Conservation (phyloP, 2,329 filamentous ascomycete species). For the Stagonosporopsis tanaceti region DNA sequence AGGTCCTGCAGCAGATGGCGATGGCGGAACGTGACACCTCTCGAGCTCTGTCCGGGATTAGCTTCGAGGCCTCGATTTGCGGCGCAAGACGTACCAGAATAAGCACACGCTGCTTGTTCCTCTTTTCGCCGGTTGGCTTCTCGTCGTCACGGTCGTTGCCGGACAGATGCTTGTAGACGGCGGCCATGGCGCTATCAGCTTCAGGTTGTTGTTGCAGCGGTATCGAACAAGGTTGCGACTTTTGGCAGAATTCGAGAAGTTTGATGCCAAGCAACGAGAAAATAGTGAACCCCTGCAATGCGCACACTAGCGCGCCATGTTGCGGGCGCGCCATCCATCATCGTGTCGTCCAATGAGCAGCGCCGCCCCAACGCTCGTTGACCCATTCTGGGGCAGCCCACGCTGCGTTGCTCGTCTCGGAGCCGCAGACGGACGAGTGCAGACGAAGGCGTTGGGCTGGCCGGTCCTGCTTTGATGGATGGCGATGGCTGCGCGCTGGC, state of each 20-base stretch:
- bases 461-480: background rate
- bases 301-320: slow-evolving; percentile 3
- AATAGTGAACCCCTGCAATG: slow-evolving; percentile 2
- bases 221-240: slow-evolving; percentile 19
- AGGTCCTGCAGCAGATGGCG: slow-evolving; percentile 93
- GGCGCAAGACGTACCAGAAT: slow-evolving; percentile 64
- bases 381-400: slow-evolving; percentile 17
- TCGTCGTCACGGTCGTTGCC: slow-evolving; percentile 49
- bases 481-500: slow-evolving; percentile 11
- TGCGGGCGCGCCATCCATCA: slow-evolving; percentile 37
- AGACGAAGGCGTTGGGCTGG: background rate
- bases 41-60: slow-evolving; percentile 66
- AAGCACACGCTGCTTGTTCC: slow-evolving; percentile 71
- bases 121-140: slow-evolving; percentile 45
- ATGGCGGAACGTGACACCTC: slow-evolving; percentile 93
- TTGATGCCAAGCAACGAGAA: slow-evolving; percentile 35
- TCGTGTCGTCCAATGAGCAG: slow-evolving; percentile 30
- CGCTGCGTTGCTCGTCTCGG: slow-evolving; percentile 5
- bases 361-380: slow-evolving; percentile 20
- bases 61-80: slow-evolving; percentile 18
- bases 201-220: slow-evolving; percentile 22
- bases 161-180: slow-evolving; percentile 65
- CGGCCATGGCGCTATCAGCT: slow-evolving; percentile 55
- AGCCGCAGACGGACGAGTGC: slow-evolving; percentile 9
- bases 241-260: slow-evolving; percentile 34